A percentile compares a stretch with the other conserved stretches of the same genome.
phyloP scores from a whole-genome alignment of 2,329 filamentous ascomycete genomes.

The Aspergillus quadrilineatus region DNA sequence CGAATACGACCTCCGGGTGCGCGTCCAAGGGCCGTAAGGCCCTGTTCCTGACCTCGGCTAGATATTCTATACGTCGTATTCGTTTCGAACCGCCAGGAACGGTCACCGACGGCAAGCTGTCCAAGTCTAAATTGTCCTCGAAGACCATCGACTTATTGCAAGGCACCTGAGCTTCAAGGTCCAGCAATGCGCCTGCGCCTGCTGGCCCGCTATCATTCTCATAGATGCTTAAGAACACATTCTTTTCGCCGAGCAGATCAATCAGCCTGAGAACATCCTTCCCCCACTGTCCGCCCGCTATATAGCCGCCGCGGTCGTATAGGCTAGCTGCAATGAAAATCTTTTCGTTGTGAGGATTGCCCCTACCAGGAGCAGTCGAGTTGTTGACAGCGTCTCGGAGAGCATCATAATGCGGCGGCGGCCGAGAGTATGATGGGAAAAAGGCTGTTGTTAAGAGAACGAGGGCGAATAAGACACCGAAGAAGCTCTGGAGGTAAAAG shows the following conservation, averaged over 20 bases:
- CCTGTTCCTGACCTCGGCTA: slow-evolving; percentile 71
- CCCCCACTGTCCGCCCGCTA: slow-evolving; percentile 66
- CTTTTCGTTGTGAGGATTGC: slow-evolving; percentile 60
- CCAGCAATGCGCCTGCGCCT: slow-evolving; percentile 55
- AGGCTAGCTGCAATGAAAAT: slow-evolving; percentile 73
- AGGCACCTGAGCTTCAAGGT: slow-evolving; percentile 52
- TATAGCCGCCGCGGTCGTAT: slow-evolving; percentile 61
- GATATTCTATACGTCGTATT: slow-evolving; percentile 71
- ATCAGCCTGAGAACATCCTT: slow-evolving; percentile 60
- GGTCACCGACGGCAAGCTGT: slow-evolving; percentile 58
- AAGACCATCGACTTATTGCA: slow-evolving; percentile 57
- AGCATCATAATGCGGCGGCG: slow-evolving; percentile 52
- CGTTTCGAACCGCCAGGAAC: slow-evolving; percentile 62
- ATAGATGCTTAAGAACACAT: slow-evolving; percentile 71
- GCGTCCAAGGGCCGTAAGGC: slow-evolving; percentile 64
- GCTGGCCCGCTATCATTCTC: slow-evolving; percentile 65
- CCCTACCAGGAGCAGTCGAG: slow-evolving; percentile 42
- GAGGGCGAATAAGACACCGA: slow-evolving; percentile 18
- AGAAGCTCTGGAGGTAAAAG: slow-evolving; percentile 29
- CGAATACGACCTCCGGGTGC: slow-evolving; percentile 46
- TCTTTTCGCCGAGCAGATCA: slow-evolving; percentile 63
- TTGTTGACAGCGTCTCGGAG: slow-evolving; percentile 32
- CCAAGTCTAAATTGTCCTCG: slow-evolving; percentile 59
- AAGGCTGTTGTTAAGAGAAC: slow-evolving; percentile 48
- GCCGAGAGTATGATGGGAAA: slow-evolving; percentile 57